These are phyloP conservation scores for Picocystis sp. DNA, from an alignment of 163 green algal species.

Conservation along the genomic window DNA sequence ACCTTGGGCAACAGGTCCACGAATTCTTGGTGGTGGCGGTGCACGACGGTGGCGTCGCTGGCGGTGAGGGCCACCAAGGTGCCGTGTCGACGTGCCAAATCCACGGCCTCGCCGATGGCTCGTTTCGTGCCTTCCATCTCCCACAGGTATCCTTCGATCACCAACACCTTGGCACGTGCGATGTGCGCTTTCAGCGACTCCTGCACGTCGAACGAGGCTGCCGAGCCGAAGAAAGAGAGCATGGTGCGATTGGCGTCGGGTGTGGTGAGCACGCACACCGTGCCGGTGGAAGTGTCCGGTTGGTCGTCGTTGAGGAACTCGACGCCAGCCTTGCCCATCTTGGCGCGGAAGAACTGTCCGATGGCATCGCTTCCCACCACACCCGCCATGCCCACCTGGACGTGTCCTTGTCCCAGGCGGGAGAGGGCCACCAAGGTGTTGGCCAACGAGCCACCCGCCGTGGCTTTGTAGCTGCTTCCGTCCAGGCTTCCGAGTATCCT, in stretches of 20 bases:
- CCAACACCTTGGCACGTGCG: constrained; percentile 10
- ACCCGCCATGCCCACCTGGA: constrained; percentile 36
- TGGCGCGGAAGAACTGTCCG: constrained; percentile 40
- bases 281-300: constrained; percentile 41
- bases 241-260: constrained; percentile 80
- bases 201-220: constrained; percentile 13
- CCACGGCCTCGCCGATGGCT: constrained; percentile 25
- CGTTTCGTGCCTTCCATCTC: constrained; percentile 45
- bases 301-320: constrained; percentile 35
- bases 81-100: constrained; percentile 29
- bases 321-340: constrained; percentile 60
- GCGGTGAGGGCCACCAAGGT: constrained; percentile 63
- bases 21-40: constrained; percentile 38
- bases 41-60: constrained; percentile 60
- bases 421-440: constrained; percentile 74
- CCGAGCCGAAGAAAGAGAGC: constrained; percentile 55
- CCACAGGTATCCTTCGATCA: constrained; percentile 64
- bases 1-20: constrained; percentile 24
- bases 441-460: constrained; percentile 58
- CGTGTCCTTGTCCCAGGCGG: constrained; percentile 31
- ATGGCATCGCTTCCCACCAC: constrained; percentile 40
- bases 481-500: constrained; percentile 38
- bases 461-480: constrained; percentile 32
- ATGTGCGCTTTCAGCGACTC: constrained; percentile 13
- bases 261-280: constrained; percentile 79